These are phyloP conservation scores for Zea mays DNA, from an alignment of 176 grass and related monocot species.

Conservation along the genomic window Zm-B73-REFERENCE-NAM-5.0 NC_050098.1:31555001-31555500, in stretches of 20 bases:
- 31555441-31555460: too few relatives aligned
- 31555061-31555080: constrained; percentile 34
- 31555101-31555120: constrained; percentile 36
- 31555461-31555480: too few relatives aligned
- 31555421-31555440: too few relatives aligned
- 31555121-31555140: constrained; percentile 44
- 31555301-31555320: too few relatives aligned
- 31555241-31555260: constrained; percentile 34
- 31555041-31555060: constrained; percentile 27
- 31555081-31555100: constrained; percentile 37
- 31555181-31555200: constrained; percentile 40
- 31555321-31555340: too few relatives aligned
- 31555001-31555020: constrained; percentile 26
- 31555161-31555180: constrained; percentile 25
- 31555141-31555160: constrained; percentile 30
- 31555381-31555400: too few relatives aligned
- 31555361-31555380: too few relatives aligned
- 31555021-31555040: constrained; percentile 24
- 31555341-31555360: too few relatives aligned
- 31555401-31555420: too few relatives aligned
- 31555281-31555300: background rate
- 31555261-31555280: background rate
- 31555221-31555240: constrained; percentile 20
- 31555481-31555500: too few relatives aligned
- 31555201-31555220: constrained; percentile 31